Conservation (phyloP, 441 rosid genomes). For the Capsella rubella region DNA sequence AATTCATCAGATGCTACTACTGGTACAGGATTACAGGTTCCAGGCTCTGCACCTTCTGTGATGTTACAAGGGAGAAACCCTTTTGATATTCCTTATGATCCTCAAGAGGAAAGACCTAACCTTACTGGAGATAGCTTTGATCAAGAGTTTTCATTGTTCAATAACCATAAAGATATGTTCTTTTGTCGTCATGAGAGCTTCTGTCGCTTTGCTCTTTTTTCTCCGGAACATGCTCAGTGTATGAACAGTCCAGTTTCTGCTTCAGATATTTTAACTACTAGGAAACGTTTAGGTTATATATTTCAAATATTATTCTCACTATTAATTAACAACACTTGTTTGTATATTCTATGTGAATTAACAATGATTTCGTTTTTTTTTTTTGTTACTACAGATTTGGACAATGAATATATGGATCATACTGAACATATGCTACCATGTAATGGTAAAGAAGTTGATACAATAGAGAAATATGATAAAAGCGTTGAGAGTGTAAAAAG, state of each 20-base stretch:
- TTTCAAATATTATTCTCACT: background rate
- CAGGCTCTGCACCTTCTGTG: constrained; percentile 89
- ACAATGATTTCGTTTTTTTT: background rate
- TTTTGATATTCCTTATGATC: constrained; percentile 93
- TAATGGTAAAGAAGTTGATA: constrained; percentile 24
- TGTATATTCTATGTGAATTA: background rate
- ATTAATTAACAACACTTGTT: background rate
- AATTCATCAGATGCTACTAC: constrained; percentile 24
- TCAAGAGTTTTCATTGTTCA: constrained; percentile 59
- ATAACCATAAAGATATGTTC: constrained; percentile 56
- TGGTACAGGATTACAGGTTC: constrained; percentile 46
- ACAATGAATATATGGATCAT: constrained; percentile 48
- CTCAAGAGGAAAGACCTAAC: constrained; percentile 79
- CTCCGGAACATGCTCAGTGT: constrained; percentile 47
- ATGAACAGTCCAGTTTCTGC: constrained; percentile 40
- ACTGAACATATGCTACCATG: constrained; percentile 38
- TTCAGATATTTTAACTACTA: constrained; percentile 24
- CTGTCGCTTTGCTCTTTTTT: constrained; percentile 50
- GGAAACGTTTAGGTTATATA: constrained; percentile 36
- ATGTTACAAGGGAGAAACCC: constrained; percentile 70
- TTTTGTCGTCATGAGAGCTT: constrained; percentile 87
- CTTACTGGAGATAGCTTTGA: constrained; percentile 76
- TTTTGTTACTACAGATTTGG: constrained; percentile 50
- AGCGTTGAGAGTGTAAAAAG: constrained; percentile 30
- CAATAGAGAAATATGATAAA: constrained; percentile 26